phyloP scores from a whole-genome alignment of 2,329 filamentous ascomycete species.

The Hortaea werneckii region DNA sequence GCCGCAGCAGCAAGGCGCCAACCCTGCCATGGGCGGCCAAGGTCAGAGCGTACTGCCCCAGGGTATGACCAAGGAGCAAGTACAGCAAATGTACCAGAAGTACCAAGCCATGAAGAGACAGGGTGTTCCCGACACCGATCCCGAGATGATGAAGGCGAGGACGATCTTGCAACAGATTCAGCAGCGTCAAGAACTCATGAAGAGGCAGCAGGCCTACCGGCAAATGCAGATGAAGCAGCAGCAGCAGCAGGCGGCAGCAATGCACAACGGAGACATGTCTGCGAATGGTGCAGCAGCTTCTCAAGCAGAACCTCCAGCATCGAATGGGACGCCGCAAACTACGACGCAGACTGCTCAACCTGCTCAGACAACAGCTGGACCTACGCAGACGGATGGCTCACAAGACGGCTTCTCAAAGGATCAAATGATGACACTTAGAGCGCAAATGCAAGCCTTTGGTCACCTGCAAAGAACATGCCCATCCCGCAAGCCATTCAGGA shows the following conservation, averaged over 20 bases:
- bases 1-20: slow-evolving; percentile 12
- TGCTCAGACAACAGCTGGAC: slow-evolving; percentile 9
- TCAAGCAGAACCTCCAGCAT: slow-evolving; percentile 6
- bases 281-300: slow-evolving; percentile 40
- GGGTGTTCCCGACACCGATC: slow-evolving; percentile 71
- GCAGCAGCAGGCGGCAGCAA: slow-evolving; percentile 26
- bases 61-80: slow-evolving; percentile 64
- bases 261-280: slow-evolving; percentile 34
- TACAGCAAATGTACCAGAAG: slow-evolving; percentile 70
- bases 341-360: slow-evolving; percentile 12
- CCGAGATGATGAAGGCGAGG: slow-evolving; percentile 75
- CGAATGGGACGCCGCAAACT: slow-evolving; percentile 10
- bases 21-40: slow-evolving; percentile 5
- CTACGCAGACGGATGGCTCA: slow-evolving; percentile 10
- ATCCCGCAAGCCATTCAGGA: slow-evolving; percentile 72
- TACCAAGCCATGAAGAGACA: slow-evolving; percentile 80
- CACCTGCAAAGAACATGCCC: slow-evolving; percentile 72
- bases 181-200: slow-evolving; percentile 29
- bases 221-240: slow-evolving; percentile 37
- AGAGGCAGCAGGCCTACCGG: slow-evolving; percentile 38
- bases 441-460: slow-evolving; percentile 88
- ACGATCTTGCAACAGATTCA: slow-evolving; percentile 65
- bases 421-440: slow-evolving; percentile 66
- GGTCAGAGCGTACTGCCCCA: slow-evolving; percentile 24
- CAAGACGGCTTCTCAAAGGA: slow-evolving; percentile 51